Evolutionary conservation across 1,139 yeast species (phyloP), one percentile per base, ranked within the genome.

Genomic region (Arxiozyma bovina): DNA sequence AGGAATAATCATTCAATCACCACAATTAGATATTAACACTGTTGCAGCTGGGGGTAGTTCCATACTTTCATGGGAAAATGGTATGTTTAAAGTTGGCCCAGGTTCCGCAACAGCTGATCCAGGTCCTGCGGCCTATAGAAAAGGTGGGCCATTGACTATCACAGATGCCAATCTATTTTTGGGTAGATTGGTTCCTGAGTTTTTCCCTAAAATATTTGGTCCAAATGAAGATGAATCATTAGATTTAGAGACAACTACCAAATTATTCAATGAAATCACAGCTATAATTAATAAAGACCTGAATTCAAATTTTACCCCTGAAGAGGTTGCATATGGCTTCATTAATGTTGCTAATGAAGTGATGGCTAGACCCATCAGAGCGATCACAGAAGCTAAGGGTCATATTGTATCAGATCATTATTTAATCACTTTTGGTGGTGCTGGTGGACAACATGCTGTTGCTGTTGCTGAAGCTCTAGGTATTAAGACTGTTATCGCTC

Each of bases 41-140:
- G 81, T 80, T 41, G 85, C 84, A 44, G 83, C 84, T 9, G 85
- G 85, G 53, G 85, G 85, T 56, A 82, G 84, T 1, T 78, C 83
- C 1, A 73, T 77, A 52, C 62, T 80, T 38, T 71, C 73, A 48
- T 80, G 78, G 71, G 76, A 76, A 59, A 80, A 80, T 63, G 83
- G 84, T 0, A 64, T 80, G 21, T 77, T 80, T 64, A 74, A 74
- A 49, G 84, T 80, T 12, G 85, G 85, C 1, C 85, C 85, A 0
- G 82, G 79, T 58, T 76, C 81, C 55, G 84, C 84, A 7, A 72
- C 81, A 1, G 78, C 83, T n/a, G 82, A 80, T 59, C 85, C 85
- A 2, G 85, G 85, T 17, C 84, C 85, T 12, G 78, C 82, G 1
- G 79, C 82, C 58, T 80, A 80, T 62, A 71, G 82, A 54, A 80